A percentile compares a stretch with the other conserved stretches of the same genome.
Conservation (phyloP, 192 early-diverging fungal species). For the Linnemannia exigua region DNA sequence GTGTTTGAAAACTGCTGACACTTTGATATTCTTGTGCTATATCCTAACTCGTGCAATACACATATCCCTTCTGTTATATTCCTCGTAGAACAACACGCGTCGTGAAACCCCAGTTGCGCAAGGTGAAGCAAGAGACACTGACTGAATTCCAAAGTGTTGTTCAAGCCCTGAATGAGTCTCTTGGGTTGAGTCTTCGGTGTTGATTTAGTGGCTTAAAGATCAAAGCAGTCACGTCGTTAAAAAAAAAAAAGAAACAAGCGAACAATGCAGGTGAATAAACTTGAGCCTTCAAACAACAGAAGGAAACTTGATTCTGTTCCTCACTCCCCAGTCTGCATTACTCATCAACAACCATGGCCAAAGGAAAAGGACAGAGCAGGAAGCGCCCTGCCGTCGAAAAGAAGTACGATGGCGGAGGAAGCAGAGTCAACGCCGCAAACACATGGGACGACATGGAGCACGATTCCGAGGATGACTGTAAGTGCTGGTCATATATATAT, state of each 20-base stretch:
- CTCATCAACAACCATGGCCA: constrained; percentile 33
- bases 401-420: constrained; percentile 52
- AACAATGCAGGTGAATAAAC: constrained; percentile 4
- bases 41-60: background rate
- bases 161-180: constrained; percentile 40
- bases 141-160: constrained; percentile 21
- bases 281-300: background rate
- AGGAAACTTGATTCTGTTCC: constrained; percentile 2
- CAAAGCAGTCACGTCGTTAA: constrained; percentile 22
- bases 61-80: background rate
- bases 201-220: constrained; percentile 28
- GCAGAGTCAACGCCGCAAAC: constrained; percentile 73
- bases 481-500: background rate
- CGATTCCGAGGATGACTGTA: constrained; percentile 84
- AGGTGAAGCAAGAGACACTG: constrained; percentile 9
- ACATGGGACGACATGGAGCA: constrained; percentile 83
- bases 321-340: background rate
- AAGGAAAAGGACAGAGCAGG: constrained; percentile 40
- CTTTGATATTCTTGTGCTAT: background rate
- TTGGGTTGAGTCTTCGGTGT: constrained; percentile 30
- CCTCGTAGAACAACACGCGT: constrained; percentile 11
- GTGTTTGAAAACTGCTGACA: background rate
- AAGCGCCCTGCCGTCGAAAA: constrained; percentile 48
- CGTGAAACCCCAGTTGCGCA: constrained; percentile 2
- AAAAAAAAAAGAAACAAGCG: constrained; percentile 32